These are phyloP conservation scores for Heterobasidion parviporum DNA, from an alignment of 1,284 basidiomycete genomes.

Conservation along the genomic window DNA sequence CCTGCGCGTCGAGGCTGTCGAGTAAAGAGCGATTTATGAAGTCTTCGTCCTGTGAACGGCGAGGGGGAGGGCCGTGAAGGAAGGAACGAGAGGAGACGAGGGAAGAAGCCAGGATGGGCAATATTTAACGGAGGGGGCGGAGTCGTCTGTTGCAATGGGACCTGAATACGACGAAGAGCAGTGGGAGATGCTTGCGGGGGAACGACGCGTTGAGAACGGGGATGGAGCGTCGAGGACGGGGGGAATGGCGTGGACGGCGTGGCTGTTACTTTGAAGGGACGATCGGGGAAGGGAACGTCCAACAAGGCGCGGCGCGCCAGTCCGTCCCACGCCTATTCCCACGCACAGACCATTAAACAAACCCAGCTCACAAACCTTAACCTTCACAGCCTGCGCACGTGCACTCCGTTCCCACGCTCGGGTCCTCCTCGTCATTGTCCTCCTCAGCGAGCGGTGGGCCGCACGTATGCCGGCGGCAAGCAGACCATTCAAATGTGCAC, in stretches of 20 bases:
- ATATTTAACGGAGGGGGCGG: conserved; percentile 3
- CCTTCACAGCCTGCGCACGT: conserved; percentile 9
- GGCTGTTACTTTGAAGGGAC: not conserved
- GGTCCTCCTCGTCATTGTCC: conserved; percentile 1
- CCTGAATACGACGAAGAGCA: not conserved
- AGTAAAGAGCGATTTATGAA: conserved; percentile 75
- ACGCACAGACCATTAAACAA: conserved; percentile 29
- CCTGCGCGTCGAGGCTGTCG: conserved; percentile 71
- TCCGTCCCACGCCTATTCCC: conserved; percentile 23
- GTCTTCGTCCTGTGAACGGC: conserved; percentile 58
- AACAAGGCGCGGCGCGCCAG: not conserved
- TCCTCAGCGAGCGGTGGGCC: not conserved
- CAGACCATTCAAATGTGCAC: not conserved
- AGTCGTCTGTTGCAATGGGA: too few relatives aligned
- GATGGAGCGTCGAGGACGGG: not conserved
- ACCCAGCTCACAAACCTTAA: conserved; percentile 12
- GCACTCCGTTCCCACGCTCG: conserved; percentile 4
- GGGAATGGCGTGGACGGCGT: not conserved
- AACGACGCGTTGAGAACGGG: not conserved
- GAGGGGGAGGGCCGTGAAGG: conserved; percentile 21
- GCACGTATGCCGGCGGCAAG: not conserved
- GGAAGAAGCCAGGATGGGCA: conserved; percentile 60
- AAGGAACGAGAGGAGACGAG: conserved; percentile 27
- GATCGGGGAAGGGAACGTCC: not conserved
- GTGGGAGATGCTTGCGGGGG: not conserved